phyloP scores from a whole-genome alignment of 2,329 filamentous ascomycete genomes.

The Trichoderma koningiopsis region DNA sequence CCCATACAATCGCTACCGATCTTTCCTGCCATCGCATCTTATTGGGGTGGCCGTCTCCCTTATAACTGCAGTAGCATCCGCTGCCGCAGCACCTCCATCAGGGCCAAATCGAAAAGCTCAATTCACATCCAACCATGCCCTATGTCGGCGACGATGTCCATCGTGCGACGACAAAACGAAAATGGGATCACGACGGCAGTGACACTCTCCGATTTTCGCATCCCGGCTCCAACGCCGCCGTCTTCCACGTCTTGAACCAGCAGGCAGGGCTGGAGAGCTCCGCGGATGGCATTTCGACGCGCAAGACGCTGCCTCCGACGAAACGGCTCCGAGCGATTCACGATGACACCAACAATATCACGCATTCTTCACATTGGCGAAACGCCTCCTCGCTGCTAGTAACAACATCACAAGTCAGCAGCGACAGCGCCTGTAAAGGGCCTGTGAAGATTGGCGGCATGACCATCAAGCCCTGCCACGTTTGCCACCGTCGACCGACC shows the following conservation, averaged over 20 bases:
- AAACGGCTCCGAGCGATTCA: constrained; percentile 37
- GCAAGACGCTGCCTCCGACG: constrained; percentile 37
- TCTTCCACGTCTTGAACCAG: constrained; percentile 35
- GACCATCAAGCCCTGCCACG: constrained; percentile 61
- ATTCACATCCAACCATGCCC: constrained; percentile 36
- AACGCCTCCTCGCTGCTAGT: constrained; percentile 32
- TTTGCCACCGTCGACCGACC: constrained; percentile 66
- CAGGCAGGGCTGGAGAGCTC: constrained; percentile 25
- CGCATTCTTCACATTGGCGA: constrained; percentile 31
- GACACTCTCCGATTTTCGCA: constrained; percentile 33
- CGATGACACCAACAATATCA: constrained; percentile 33
- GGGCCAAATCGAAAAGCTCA: neutral
- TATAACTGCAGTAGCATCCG: neutral
- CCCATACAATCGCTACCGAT: neutral
- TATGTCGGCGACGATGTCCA: constrained; percentile 39
- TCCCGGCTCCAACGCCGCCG: constrained; percentile 3
- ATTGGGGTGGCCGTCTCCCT: neutral
- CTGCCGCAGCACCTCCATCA: neutral
- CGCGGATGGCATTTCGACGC: constrained; percentile 29
- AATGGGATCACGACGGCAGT: constrained; percentile 37
- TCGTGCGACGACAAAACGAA: constrained; percentile 39
- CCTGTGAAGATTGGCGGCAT: neutral
- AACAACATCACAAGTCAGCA: constrained; percentile 10
- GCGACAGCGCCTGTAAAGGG: neutral
- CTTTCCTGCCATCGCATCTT: neutral